These are phyloP conservation scores for Hypericum androsaemum DNA, from an alignment of 345 rosid genomes.

Conservation along the genomic window DNA sequence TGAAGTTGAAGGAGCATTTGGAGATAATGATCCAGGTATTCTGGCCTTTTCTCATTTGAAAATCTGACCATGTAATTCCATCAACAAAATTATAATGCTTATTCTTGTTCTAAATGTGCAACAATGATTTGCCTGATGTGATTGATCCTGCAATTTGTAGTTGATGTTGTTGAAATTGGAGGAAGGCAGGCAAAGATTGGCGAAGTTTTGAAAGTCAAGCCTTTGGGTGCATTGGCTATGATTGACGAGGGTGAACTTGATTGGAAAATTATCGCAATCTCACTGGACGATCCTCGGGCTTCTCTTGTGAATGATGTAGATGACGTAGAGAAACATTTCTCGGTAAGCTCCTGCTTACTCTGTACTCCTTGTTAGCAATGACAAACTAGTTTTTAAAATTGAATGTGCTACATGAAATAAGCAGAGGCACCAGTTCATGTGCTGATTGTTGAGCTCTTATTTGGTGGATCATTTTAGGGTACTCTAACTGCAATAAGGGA, in stretches of 20 bases:
- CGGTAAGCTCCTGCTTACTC: slow-evolving; percentile 33
- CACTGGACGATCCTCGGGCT: slow-evolving; percentile 92
- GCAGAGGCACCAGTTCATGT: background rate
- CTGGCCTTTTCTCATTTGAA: background rate
- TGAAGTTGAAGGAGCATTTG: slow-evolving; percentile 86
- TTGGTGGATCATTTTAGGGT: slow-evolving; percentile 40
- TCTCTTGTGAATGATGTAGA: slow-evolving; percentile 80
- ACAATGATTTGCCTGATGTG: background rate
- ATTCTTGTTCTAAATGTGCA: no score
- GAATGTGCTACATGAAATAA: no score
- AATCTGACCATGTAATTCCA: no score
- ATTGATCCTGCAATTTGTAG: slow-evolving; percentile 16
- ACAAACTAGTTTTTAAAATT: no score
- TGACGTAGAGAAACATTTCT: slow-evolving; percentile 88
- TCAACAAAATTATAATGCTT: no score
- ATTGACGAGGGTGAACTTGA: slow-evolving; percentile 97
- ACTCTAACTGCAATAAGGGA: slow-evolving; percentile 79
- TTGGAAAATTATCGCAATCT: slow-evolving; percentile 93
- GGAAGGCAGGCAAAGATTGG: slow-evolving; percentile 57
- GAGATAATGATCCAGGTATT: slow-evolving; percentile 90
- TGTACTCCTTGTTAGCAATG: no score
- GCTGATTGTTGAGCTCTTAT: background rate
- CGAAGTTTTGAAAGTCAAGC: slow-evolving; percentile 71
- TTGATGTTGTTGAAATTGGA: slow-evolving; percentile 96
- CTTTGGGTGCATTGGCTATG: slow-evolving; percentile 88